Evolutionary conservation across 805 yeast species (phyloP), one percentile per base, ranked within the genome.

Genomic region (Teunomyces gatunensis): DNA sequence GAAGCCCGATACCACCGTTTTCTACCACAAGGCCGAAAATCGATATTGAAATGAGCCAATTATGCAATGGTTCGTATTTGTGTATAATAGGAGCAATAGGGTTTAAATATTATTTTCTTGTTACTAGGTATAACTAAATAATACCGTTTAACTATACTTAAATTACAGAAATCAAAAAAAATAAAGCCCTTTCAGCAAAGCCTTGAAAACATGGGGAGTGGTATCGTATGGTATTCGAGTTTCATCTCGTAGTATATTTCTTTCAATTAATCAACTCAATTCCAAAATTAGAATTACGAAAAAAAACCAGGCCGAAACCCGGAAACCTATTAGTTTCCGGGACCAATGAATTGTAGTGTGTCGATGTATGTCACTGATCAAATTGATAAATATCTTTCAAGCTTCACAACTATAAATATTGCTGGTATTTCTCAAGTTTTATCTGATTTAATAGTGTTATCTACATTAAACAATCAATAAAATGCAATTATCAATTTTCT

Each of bases 401-500:
- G 4, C 10, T 6, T 6, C 17, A 6, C 17, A 15, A 27, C 27
- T 37, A 37, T 37, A 37, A 37, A 37, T 37, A 37, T 4, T 18
- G 23, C 17, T 6, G 2, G 6, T 23, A 12, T 21, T 21, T 23
- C 6, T 13, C 29, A 2, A 11, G 29, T 6, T 13, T n/a, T 23
- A 9, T 21, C 10, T n/a, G 12, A 21, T 20, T 37, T 11, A 37
- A 12, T 23, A 37, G 11, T 13, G 25, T 12, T 21, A 27, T 10
- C 13, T 37, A 20, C 9, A 20, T 15, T 4, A 37, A 37, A 21
- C 40, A 35, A n/a, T 13, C 29, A 37, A 13, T 9, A 25, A 37
- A 37, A 37, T 37, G 40, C 40, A 37, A 37, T 37, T 37, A 25
- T 21, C 29, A n/a, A 21, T 42, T 40, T 11, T 33, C 23, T 32